A percentile compares a stretch with the other conserved stretches of the same genome.
Conservation (phyloP, 2,329 filamentous ascomycete species). For the Stagonosporopsis vannaccii region DNA sequence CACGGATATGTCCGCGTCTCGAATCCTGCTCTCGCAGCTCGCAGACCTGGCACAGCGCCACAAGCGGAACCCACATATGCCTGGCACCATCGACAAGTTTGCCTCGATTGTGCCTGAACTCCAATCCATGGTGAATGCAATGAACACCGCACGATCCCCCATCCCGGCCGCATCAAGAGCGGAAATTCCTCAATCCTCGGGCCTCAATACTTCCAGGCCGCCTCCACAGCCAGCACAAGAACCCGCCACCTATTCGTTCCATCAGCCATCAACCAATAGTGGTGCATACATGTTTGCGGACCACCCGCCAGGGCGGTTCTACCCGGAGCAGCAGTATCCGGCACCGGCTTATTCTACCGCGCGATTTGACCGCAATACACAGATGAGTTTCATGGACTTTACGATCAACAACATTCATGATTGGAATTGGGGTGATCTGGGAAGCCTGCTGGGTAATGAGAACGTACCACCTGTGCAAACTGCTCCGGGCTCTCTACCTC, state of each 20-base stretch:
- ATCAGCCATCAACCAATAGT: conserved; percentile 33
- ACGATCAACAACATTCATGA: conserved; percentile 45
- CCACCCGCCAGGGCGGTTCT: conserved; percentile 31
- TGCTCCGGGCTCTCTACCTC: conserved; percentile 15
- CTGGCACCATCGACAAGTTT: conserved; percentile 50
- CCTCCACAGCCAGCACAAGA: conserved; percentile 22
- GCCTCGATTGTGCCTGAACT: conserved; percentile 48
- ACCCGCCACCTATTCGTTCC: conserved; percentile 27
- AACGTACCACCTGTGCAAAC: conserved; percentile 21
- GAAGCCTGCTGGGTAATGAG: conserved; percentile 35
- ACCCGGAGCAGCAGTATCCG: conserved; percentile 29
- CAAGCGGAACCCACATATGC: conserved; percentile 44
- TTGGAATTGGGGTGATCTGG: conserved; percentile 47
- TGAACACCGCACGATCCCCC: conserved; percentile 24
- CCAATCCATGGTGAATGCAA: conserved; percentile 42
- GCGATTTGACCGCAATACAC: conserved; percentile 37
- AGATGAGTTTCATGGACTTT: conserved; percentile 49
- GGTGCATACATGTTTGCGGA: conserved; percentile 44
- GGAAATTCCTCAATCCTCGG: conserved; percentile 13
- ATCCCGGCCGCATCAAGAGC: neutral
- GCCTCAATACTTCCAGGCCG: conserved; percentile 13
- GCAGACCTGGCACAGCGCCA: conserved; percentile 45
- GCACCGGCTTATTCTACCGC: conserved; percentile 25
- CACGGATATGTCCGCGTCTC: conserved; percentile 37
- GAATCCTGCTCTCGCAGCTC: conserved; percentile 45